phyloP scores from a whole-genome alignment of 345 rosid genomes.

The Abelmoschus esculentus region DNA sequence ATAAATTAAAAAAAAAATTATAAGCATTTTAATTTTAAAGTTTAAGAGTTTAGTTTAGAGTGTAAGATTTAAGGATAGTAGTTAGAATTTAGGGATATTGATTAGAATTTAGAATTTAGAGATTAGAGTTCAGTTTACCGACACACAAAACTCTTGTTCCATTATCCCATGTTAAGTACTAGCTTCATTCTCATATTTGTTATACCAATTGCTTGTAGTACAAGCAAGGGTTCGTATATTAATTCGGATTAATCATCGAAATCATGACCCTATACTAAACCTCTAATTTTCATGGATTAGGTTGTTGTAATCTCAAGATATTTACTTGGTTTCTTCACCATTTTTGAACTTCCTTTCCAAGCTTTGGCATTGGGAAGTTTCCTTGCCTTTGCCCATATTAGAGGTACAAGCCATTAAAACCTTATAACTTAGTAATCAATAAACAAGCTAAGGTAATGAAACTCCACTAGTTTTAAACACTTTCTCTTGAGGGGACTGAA shows the following conservation, averaged over 20 bases:
- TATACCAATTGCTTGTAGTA: not conserved
- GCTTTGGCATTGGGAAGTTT: slow-evolving; percentile 29
- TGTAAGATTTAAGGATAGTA: too few species aligned
- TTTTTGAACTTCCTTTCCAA: not conserved
- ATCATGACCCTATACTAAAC: not conserved
- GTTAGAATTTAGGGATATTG: too few species aligned
- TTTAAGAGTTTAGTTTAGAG: too few species aligned
- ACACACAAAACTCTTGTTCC: not conserved
- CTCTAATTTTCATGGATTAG: not conserved
- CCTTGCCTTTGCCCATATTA: slow-evolving; percentile 22
- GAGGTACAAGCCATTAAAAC: slow-evolving; percentile 12
- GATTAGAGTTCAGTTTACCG: too few species aligned
- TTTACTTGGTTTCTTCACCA: not conserved
- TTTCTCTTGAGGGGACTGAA: not conserved
- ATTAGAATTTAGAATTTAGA: too few species aligned
- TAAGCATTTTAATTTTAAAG: too few species aligned
- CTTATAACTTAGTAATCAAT: slow-evolving; percentile 13
- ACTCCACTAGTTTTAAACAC: not conserved
- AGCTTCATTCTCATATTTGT: not conserved
- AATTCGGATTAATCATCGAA: too few species aligned
- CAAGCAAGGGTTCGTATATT: slow-evolving; percentile 16
- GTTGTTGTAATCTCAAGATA: not conserved
- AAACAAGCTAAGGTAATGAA: not conserved
- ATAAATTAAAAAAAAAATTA: too few species aligned
- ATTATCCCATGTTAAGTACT: too few species aligned